Evolutionary conservation across 352 stramenopile genomes (phyloP), one percentile per base, ranked within the genome.

Genomic region (Pythium volutum): DNA sequence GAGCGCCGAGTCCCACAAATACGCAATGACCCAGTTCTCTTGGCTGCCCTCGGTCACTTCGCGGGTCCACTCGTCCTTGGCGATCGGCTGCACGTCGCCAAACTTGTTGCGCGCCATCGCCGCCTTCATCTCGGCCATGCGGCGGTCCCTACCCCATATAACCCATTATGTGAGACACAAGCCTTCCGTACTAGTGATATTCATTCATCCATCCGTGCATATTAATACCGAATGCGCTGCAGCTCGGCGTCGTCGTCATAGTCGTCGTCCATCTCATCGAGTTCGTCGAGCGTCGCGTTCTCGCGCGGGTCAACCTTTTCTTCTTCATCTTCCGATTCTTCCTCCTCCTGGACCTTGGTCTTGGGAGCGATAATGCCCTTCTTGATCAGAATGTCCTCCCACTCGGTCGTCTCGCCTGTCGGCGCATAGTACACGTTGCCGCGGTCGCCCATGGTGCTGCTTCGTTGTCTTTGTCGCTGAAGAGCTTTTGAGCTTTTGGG

Each of bases 11-110:
- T 97, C 84, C 78, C 93, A 98, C 22, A 97, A 68, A 64, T 96
- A 96, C 27, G 84, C 90, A 56, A 97, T 78, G 22, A 98, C 91
- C 85, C 84, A 96, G 66, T 84, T 70, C 29, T 94, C 79, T 47
- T 88, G 77, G 71, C 90, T 97, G 27, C 76, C 74, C 16, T 97
- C 90, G 23, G 91, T 98, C 64, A 98, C 89, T 63, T 97, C 89
- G 43, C 83, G 77, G 11, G 95, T 91, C 88, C 89, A 98, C 63
- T 98, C 91, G 68, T 95, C 88, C 75, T 97, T 97, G 48, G 81
- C 72, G 52, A 98, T 97, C 25, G 89, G 84, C 58, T 95, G 80
- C 20, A 98, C 67, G 56, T 97, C 86, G 10, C 87, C 88, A 59
- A 96, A 97, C 66, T 89, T 90, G 72, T 91, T 93, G 58, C 81